Conservation (phyloP, 305 asterid genomes). For the Coffea humblotiana region DNA sequence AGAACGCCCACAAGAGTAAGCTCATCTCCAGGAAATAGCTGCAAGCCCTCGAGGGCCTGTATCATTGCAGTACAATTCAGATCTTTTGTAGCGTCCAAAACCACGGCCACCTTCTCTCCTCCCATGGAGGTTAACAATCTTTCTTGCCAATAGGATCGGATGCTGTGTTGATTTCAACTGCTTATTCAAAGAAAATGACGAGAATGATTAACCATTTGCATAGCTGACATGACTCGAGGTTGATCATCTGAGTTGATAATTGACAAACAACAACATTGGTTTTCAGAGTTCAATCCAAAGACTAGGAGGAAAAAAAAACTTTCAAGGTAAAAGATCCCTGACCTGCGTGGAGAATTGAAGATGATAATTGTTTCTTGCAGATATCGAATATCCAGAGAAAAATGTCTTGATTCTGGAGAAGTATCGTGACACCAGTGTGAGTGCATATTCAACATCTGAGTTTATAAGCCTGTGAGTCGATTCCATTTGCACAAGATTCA, state of each 20-base stretch:
- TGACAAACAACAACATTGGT: background rate
- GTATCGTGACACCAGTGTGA: background rate
- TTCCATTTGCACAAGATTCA: background rate
- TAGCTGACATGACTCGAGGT: no score
- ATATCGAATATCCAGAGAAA: background rate
- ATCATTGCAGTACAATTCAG: background rate
- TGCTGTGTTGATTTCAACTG: background rate
- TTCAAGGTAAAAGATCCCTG: background rate
- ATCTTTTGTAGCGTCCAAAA: conserved; percentile 20
- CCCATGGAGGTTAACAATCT: conserved; percentile 4
- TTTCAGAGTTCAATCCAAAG: background rate
- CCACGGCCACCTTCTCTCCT: conserved; percentile 12
- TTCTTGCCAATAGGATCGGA: background rate
- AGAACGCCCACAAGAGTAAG: conserved; percentile 14
- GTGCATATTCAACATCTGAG: background rate
- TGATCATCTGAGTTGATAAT: no score
- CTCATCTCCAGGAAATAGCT: conserved; percentile 12
- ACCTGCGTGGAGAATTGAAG: background rate
- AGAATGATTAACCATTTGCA: background rate
- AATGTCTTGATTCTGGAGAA: background rate
- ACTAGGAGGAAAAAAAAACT: background rate
- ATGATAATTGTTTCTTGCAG: background rate
- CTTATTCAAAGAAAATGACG: background rate
- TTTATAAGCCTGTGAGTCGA: background rate
- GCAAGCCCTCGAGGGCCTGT: background rate